These are phyloP conservation scores for Fusarium tjaetaba DNA, from an alignment of 2,329 filamentous ascomycete genomes.

Conservation along the genomic window DNA sequence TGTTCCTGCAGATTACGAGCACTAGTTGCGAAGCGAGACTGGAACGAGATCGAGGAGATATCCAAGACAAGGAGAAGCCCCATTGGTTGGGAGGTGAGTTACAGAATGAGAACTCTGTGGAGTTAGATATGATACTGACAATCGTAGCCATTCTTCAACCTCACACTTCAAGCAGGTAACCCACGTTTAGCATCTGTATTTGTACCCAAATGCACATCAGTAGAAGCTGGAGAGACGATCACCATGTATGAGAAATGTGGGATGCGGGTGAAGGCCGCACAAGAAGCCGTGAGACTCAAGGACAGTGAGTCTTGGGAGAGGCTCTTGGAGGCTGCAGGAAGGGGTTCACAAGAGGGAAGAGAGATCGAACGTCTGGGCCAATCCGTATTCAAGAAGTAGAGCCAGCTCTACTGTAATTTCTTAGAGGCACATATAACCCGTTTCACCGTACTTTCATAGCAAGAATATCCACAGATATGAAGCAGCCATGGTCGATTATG, in stretches of 20 bases:
- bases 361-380: constrained; percentile 86
- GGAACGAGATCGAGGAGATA: constrained; percentile 91
- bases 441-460: constrained; percentile 8
- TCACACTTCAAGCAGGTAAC: constrained; percentile 88
- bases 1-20: constrained; percentile 73
- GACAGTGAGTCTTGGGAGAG: constrained; percentile 80
- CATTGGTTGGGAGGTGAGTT: constrained; percentile 92
- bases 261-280: constrained; percentile 85
- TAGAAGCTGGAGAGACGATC: constrained; percentile 76
- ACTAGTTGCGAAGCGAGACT: constrained; percentile 88
- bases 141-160: constrained; percentile 85
- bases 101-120: neutral
- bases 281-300: constrained; percentile 87
- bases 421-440: constrained; percentile 7
- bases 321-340: constrained; percentile 77
- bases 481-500: neutral
- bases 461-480: neutral
- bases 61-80: constrained; percentile 83
- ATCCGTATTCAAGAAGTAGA: constrained; percentile 61
- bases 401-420: constrained; percentile 10
- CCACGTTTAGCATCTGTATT: constrained; percentile 85
- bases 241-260: constrained; percentile 98
- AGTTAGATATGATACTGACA: constrained; percentile 24
- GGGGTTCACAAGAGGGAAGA: constrained; percentile 70
- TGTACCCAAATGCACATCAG: constrained; percentile 83